Conservation (phyloP, 179 eudicot genomes). For the Pouteria campechiana region DNA sequence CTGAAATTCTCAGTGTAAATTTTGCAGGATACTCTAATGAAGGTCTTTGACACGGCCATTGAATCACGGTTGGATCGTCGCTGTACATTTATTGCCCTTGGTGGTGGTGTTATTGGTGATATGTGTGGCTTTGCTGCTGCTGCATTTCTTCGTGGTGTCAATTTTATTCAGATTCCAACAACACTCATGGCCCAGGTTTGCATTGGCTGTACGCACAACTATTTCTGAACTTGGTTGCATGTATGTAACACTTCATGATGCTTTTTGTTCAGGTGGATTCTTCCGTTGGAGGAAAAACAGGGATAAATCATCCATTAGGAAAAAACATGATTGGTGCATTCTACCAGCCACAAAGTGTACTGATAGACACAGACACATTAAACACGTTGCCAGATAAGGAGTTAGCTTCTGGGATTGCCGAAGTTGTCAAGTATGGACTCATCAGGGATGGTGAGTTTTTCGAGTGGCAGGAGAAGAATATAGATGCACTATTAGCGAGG, state of each 20-base stretch:
- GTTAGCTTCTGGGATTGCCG: constrained; percentile 91
- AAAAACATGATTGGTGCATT: constrained; percentile 94
- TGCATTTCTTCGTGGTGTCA: constrained; percentile 85
- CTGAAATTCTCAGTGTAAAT: neutral
- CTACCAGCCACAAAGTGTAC: constrained; percentile 98
- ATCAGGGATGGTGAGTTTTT: constrained; percentile 88
- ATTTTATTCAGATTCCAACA: constrained; percentile 96
- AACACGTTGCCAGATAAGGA: constrained; percentile 91
- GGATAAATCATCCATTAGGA: constrained; percentile 85
- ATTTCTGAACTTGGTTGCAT: neutral
- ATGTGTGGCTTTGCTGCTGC: constrained; percentile 99
- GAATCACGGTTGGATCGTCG: constrained; percentile 89
- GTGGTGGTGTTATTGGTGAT: constrained; percentile 98
- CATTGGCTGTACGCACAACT: neutral
- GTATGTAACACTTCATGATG: neutral
- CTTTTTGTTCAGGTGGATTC: constrained; percentile 70
- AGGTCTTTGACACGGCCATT: constrained; percentile 92
- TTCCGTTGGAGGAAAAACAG: constrained; percentile 98
- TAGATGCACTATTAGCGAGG: constrained; percentile 78
- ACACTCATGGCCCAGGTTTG: constrained; percentile 98
- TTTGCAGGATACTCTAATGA: constrained; percentile 74
- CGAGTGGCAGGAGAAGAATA: constrained; percentile 94
- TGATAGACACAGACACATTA: constrained; percentile 77
- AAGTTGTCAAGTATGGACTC: constrained; percentile 89
- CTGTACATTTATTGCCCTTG: constrained; percentile 90